phyloP scores from a whole-genome alignment of 257 asterid genomes.

The Anisodus acutangulus region DNA sequence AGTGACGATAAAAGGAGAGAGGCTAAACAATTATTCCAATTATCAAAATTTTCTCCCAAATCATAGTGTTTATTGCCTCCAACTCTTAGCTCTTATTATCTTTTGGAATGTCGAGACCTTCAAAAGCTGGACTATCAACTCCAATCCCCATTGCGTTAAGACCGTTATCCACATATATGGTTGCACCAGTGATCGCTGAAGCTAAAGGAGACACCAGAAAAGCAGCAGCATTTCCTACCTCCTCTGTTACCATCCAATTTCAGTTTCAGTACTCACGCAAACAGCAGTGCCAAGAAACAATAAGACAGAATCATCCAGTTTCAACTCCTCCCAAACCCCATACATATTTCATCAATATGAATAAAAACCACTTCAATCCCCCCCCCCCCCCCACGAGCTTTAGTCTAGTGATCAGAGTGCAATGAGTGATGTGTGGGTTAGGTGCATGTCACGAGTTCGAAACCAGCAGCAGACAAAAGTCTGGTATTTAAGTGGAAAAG shows the following conservation, averaged over 20 bases:
- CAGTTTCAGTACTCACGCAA: conserved; percentile 17
- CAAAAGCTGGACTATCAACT: conserved; percentile 73
- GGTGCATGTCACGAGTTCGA: too few relatives aligned
- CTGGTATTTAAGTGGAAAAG: too few relatives aligned
- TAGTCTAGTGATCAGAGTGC: too few relatives aligned
- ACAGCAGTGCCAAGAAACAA: background rate
- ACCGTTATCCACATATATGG: conserved; percentile 72
- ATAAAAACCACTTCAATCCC: background rate
- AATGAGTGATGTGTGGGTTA: too few relatives aligned
- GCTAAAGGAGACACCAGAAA: conserved; percentile 77
- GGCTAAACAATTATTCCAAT: conserved; percentile 39
- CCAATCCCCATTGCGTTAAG: conserved; percentile 86
- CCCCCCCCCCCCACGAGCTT: background rate
- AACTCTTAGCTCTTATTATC: conserved; percentile 47
- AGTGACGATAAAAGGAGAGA: conserved; percentile 17
- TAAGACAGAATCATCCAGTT: background rate
- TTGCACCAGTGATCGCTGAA: conserved; percentile 82
- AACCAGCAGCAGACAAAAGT: background rate
- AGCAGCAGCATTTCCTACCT: conserved; percentile 83
- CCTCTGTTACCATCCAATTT: conserved; percentile 57
- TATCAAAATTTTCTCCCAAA: conserved; percentile 26
- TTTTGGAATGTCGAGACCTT: conserved; percentile 64
- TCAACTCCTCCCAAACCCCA: background rate
- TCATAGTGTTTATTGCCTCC: background rate
- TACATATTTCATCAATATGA: background rate